Evolutionary conservation across 768 basidiomycete genomes (phyloP).

Genomic region (Ramaria sp.): DNA sequence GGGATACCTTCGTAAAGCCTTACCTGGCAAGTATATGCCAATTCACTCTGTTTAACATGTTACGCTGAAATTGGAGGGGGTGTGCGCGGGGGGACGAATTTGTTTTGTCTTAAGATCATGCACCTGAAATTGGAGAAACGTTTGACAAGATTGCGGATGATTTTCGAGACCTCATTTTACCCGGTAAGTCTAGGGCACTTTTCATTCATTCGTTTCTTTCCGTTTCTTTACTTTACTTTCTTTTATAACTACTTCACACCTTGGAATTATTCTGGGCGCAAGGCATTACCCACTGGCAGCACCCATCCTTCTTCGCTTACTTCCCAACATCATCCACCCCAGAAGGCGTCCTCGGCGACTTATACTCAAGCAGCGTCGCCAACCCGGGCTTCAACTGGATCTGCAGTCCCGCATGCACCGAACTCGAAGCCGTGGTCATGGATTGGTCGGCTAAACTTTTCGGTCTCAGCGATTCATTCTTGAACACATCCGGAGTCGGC

Average conservation of each 20-base stretch:
- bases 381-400: conserved; percentile 94
- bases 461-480: conserved; percentile 56
- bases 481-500: conserved; percentile 54
- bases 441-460: conserved; percentile 86
- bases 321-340: conserved; percentile 74
- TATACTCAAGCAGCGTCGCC: conserved; percentile 60
- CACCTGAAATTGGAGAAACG: conserved; percentile 64
- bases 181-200: conserved; percentile 36
- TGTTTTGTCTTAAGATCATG: conserved; percentile 33
- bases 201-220: neutral
- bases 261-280: too few species aligned
- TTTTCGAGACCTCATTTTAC: conserved; percentile 71
- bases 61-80: neutral
- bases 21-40: conserved; percentile 49
- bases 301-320: conserved; percentile 83
- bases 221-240: too few species aligned
- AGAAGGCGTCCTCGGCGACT: conserved; percentile 74
- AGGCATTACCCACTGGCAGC: conserved; percentile 89
- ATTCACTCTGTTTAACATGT: conserved; percentile 8
- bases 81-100: too few species aligned
- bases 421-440: conserved; percentile 78
- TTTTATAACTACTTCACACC: too few species aligned
- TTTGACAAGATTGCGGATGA: conserved; percentile 66
- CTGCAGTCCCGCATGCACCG: conserved; percentile 83
- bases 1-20: conserved; percentile 64